These are phyloP conservation scores for Didymosphaeria variabile DNA, from an alignment of 2,329 filamentous ascomycete genomes.

Conservation along the genomic window DNA sequence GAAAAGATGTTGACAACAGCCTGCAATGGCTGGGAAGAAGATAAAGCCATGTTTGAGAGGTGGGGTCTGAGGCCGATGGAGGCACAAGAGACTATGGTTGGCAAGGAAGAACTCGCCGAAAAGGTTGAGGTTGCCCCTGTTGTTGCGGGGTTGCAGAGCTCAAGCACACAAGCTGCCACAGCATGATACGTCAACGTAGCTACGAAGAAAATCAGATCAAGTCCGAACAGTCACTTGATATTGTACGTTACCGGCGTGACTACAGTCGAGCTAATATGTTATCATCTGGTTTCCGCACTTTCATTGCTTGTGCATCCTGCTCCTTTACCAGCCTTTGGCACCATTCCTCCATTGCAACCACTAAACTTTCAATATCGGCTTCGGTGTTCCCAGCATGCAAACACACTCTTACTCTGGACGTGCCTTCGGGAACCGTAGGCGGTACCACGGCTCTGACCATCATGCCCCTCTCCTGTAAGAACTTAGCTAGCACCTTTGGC, in stretches of 20 bases:
- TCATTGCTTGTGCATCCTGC: slow-evolving; percentile 4
- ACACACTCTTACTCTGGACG: slow-evolving; percentile 51
- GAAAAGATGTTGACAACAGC: slow-evolving; percentile 96
- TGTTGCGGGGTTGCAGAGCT: slow-evolving; percentile 21
- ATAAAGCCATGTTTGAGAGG: slow-evolving; percentile 80
- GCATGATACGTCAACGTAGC: slow-evolving; percentile 5
- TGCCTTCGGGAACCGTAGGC: slow-evolving; percentile 53
- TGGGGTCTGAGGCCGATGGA: slow-evolving; percentile 85
- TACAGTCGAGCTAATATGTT: slow-evolving; percentile 2
- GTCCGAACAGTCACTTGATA: background rate
- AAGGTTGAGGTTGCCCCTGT: slow-evolving; percentile 24
- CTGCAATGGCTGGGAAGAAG: slow-evolving; percentile 90
- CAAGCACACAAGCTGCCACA: slow-evolving; percentile 16
- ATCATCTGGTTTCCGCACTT: background rate
- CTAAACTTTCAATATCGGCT: slow-evolving; percentile 45
- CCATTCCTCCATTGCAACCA: slow-evolving; percentile 44
- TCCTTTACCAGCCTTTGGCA: slow-evolving; percentile 18
- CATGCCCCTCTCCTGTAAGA: slow-evolving; percentile 40
- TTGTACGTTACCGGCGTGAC: background rate
- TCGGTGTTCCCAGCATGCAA: slow-evolving; percentile 55
- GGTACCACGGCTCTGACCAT: slow-evolving; percentile 50
- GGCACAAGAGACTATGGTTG: slow-evolving; percentile 46
- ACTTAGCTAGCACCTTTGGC: slow-evolving; percentile 38
- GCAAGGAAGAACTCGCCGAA: slow-evolving; percentile 33
- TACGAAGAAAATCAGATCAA: background rate